A percentile compares a stretch with the other conserved stretches of the same genome.
phyloP scores from a whole-genome alignment of 176 grass and related monocot genomes.

The Paspalum notatum region DNA sequence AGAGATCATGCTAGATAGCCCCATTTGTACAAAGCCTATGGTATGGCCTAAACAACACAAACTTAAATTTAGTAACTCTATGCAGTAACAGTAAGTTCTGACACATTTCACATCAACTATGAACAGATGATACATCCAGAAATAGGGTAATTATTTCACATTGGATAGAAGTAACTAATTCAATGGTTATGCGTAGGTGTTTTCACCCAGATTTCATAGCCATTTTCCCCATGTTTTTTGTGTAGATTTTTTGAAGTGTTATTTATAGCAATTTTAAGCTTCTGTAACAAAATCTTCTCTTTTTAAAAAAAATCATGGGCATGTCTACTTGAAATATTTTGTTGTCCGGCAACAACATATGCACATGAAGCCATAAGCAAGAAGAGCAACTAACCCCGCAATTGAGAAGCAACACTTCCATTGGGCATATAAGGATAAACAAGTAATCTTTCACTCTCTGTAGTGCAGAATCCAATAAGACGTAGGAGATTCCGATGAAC shows the following conservation, averaged over 20 bases:
- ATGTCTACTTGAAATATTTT: neutral
- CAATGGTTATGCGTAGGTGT: neutral
- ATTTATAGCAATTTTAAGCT: neutral
- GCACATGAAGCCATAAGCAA: constrained; percentile 9
- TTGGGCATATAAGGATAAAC: constrained; percentile 98
- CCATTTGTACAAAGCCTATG: neutral
- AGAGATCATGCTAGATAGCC: neutral
- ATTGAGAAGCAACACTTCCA: constrained; percentile 95
- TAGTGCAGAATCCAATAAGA: constrained; percentile 83
- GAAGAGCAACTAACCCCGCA: constrained; percentile 66
- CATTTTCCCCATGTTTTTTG: neutral
- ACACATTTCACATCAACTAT: constrained; percentile 1
- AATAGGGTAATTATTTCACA: neutral
- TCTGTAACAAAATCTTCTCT: neutral
- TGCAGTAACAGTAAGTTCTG: neutral
- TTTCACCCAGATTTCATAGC: neutral
- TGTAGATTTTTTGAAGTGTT: neutral
- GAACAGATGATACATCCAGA: neutral
- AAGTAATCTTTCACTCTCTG: constrained; percentile 86
- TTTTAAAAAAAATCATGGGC: neutral
- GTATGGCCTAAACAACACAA: neutral
- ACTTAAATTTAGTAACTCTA: neutral
- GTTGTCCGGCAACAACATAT: neutral
- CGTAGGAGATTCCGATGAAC: constrained; percentile 94
- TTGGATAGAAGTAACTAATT: neutral